These are phyloP conservation scores for Tremella fuciformis DNA, from an alignment of 768 basidiomycete species.

Conservation along the genomic window DNA sequence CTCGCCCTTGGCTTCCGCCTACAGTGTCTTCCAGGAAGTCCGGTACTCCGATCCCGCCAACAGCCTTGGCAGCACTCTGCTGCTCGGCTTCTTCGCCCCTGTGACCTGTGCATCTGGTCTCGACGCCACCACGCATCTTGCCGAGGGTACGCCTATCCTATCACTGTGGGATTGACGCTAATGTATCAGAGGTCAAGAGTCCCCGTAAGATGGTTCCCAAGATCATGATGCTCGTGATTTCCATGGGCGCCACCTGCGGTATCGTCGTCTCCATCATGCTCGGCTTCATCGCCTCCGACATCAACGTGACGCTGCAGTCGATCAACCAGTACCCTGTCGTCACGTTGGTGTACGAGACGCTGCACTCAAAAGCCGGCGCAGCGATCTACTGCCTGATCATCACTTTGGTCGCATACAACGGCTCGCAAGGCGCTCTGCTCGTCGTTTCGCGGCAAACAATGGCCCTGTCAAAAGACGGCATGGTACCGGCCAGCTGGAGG, in stretches of 20 bases:
- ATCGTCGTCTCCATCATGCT: constrained; percentile 4
- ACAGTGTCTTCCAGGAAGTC: no score
- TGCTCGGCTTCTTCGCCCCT: no score
- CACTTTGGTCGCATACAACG: background rate
- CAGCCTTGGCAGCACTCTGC: no score
- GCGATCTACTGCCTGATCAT: constrained; percentile 6
- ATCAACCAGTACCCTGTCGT: constrained; percentile 1
- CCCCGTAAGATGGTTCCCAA: constrained; percentile 2
- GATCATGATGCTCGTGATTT: constrained; percentile 1
- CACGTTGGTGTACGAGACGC: constrained; percentile 1
- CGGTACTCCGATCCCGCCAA: no score
- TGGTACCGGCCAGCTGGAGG: no score
- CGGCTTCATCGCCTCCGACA: constrained; percentile 5
- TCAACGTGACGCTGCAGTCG: constrained; percentile 1
- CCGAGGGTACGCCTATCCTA: background rate
- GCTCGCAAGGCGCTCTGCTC: background rate
- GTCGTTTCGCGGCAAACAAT: no score
- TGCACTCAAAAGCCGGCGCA: constrained; percentile 4
- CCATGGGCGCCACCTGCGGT: background rate
- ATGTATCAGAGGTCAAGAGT: constrained; percentile 1
- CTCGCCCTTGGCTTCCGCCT: no score
- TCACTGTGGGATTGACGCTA: background rate
- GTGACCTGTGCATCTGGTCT: no score
- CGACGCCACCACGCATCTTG: no score
- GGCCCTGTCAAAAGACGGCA: no score